Evolutionary conservation across 192 early-diverging fungal genomes (phyloP).

Genomic region (Coemansia sp.): DNA sequence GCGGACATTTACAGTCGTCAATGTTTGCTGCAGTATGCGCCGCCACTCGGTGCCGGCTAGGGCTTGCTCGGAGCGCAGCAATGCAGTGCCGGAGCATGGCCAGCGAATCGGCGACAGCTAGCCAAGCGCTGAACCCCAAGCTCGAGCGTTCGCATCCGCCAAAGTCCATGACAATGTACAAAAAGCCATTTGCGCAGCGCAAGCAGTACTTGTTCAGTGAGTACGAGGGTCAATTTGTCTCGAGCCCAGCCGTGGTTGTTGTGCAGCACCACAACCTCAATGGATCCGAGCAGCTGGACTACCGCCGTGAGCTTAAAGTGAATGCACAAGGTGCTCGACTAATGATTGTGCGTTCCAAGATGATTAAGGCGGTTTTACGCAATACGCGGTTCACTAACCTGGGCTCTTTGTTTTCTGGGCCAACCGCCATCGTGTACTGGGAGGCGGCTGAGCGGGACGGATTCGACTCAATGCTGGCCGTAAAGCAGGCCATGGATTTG

Average conservation of each 20-base stretch:
- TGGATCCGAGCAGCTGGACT: slow-evolving; percentile 29
- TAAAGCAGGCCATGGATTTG: slow-evolving; percentile 29
- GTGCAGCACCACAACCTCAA: slow-evolving; percentile 49
- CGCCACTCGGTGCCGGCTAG: not conserved
- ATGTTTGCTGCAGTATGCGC: slow-evolving; percentile 4
- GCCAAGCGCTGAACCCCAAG: not conserved
- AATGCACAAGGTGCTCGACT: slow-evolving; percentile 22
- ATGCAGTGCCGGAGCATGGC: slow-evolving; percentile 4
- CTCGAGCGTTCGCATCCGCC: slow-evolving; percentile 35
- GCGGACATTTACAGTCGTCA: not conserved
- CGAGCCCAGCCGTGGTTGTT: slow-evolving; percentile 21
- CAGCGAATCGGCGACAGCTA: not conserved
- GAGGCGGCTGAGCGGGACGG: not conserved
- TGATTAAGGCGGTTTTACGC: slow-evolving; percentile 45
- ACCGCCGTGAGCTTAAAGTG: slow-evolving; percentile 23
- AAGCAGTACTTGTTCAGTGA: slow-evolving; percentile 45
- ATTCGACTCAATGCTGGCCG: slow-evolving; percentile 1
- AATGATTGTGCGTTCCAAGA: slow-evolving; percentile 40
- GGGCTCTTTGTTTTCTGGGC: slow-evolving; percentile 37
- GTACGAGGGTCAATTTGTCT: slow-evolving; percentile 35
- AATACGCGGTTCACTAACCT: slow-evolving; percentile 39
- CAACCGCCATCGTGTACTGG: slow-evolving; percentile 42
- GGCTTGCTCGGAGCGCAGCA: not conserved
- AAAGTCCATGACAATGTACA: slow-evolving; percentile 42
- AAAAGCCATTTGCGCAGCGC: slow-evolving; percentile 51